Base-by-base conservation (phyloP, 2,329 filamentous ascomycete genomes). In the Fusarium sp. region DNA sequence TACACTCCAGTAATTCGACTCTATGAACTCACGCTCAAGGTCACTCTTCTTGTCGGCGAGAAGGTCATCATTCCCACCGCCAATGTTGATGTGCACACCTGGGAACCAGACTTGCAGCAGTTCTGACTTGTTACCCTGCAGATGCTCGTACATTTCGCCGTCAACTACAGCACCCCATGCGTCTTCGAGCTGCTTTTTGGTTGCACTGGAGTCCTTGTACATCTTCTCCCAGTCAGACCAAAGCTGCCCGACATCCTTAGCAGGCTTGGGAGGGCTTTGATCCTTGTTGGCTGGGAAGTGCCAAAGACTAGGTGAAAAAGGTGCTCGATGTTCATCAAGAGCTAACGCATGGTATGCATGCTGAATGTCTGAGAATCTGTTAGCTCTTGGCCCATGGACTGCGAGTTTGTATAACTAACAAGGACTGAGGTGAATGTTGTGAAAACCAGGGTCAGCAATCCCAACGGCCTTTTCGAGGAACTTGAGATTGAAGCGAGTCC, bases 341-440 rank as follows among this genome's bases (percentile, higher is more conserved):
- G 86, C 86, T 0, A 89, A 78, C 1, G 86, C 87, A 46, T 89
- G 87, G 66, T 88, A 88, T 3, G 86, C 87, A 64, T 88, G 84
- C 41, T 86, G 83, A 7, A 88, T 78, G n/a, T 78, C 76, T 68
- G 46, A 33, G 17, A 64, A 50, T 18, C 58, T 20, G 46, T 77
- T 66, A 54, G 71, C 53, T 15, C 12, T 40, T 13, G 38, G 10
- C 15, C 12, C 5, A 3, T 11, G 26, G 67, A 6, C 6, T 70
- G 14, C 23, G 11, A 27, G 26, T 33, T 33, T 52, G 10, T 18
- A 12, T 20, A 11, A 74, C 73, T 67, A 45, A 76, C 74, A 74
- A 9, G 74, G 74, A 37, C 73, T 76, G 15, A 76, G 65, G 20
- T 67, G 61, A 38, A 75, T 74, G 45, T 75, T 75, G 32, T 75